Base-by-base conservation (phyloP, 257 asterid genomes). In the Nicotiana tomentosiformis region DNA sequence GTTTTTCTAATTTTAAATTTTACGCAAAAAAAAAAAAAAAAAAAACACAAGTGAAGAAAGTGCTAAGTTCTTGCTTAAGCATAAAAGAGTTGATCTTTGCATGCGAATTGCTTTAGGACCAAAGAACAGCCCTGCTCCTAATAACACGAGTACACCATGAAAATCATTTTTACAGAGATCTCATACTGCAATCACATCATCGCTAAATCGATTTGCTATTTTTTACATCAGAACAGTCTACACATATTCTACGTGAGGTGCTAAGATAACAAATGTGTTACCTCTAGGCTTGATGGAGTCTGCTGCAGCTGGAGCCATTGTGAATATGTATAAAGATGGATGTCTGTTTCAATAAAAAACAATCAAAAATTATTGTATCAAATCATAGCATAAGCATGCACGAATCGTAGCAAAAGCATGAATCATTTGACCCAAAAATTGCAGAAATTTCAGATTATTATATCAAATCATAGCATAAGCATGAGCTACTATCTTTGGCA, bases 261-360 rank as follows among this genome's bases (percentile, higher is more conserved):
- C 60, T n/a, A 81, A 20, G 53, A 51, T 18, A 66, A 30, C 33
- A 66, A 51, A 18, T 1, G 15, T 30, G 51, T 66, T 81, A 81
- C 84, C 84, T 81, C 78, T 81, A 17, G 83, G 83, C 18, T 81
- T 81, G 83, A 81, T 65, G 15, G 83, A 17, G 46, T 81, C 83
- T 49, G 84, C 84, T 66, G 51, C 84, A 51, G 77, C 78, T 66
- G 78, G 78, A 51, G 84, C 84, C 84, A 81, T 81, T 14, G 66
- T 32, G 30, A 81, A 66, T 33, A 30, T 66, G 62, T 49, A 51
- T 5, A 20, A 56, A 65, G 32, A 18, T 51, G 51, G 46, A 58
- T 66, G 51, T 51, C 84, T 66, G 84, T 53, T 81, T 66, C 84
- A 66, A 32, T 51, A 26, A 66, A 81, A 81, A 66, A 26, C 53